Base-by-base conservation (phyloP, 192 early-diverging fungal species). In the Rhizoclosmatium globosum region DNA sequence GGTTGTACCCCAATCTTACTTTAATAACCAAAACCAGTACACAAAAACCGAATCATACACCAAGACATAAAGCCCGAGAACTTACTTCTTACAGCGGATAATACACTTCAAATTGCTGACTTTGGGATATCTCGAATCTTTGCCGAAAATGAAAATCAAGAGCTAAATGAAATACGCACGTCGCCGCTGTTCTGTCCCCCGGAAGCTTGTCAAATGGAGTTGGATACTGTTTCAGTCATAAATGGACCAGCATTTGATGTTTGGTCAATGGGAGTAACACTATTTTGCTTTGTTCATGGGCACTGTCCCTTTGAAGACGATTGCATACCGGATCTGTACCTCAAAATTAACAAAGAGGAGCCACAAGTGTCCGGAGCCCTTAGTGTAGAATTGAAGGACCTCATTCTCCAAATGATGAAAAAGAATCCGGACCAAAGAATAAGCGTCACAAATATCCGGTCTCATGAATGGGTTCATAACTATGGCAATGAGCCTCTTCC, bases 81-180 rank as follows among this genome's bases (percentile, higher is more conserved):
- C 68, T 53, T 91, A 42, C 87, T 91, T 41, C 58, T 87, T 9
- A 85, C 75, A 2, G 72, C 58, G 2, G 64, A 87, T 39, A 64
- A 70, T 15, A 69, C 83, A 13, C 69, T 91, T 2, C 87, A 88
- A 79, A 89, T 91, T 45, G 78, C 86, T 4, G 90, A 91, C 71
- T 91, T 91, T 81, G 90, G 90, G 3, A 91, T 91, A 44, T 89
- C 89, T 43, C 81, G 82, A 56, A 87, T 90, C 84, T 84, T 90
- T 46, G 78, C 80, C 46, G 88, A 89, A 46, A 80, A 80, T 21
- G 81, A 87, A 15, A 82, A 89, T 23, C 79, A 83, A 23, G 17
- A 58, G 19, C 39, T 86, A 31, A 65, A 84, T 38, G 85, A 89
- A 62, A 83, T 85, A 58, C 91, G 88, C 61, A 82, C 89, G 9